Conservation (phyloP, 202 grass and related monocot species). For the Panicum hallii region DNA sequence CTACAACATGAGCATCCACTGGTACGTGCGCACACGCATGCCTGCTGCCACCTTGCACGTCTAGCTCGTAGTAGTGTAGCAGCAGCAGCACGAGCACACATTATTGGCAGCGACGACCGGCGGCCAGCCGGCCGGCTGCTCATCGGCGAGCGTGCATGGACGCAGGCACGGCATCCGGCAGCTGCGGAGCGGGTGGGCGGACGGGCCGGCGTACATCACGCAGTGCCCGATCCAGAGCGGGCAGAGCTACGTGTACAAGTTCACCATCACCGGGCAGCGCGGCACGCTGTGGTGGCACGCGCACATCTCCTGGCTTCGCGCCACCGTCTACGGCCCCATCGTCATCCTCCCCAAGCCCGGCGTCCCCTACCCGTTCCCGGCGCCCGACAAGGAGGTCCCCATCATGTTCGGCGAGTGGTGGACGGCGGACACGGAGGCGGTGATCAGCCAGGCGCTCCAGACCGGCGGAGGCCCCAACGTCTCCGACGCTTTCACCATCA, state of each 20-base stretch:
- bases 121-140: not conserved
- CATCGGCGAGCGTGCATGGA: not conserved
- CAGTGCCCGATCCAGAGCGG: conserved; percentile 84
- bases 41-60: not conserved
- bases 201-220: conserved; percentile 89
- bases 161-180: conserved; percentile 82
- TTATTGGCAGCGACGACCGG: not conserved
- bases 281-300: conserved; percentile 97
- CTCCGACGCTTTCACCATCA: conserved; percentile 83
- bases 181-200: conserved; percentile 77
- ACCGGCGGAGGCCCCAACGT: conserved; percentile 79
- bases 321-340: conserved; percentile 72
- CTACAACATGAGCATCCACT: conserved; percentile 86
- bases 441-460: conserved; percentile 72
- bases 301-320: conserved; percentile 85
- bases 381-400: conserved; percentile 77
- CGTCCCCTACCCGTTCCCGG: conserved; percentile 68
- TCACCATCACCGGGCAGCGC: conserved; percentile 74
- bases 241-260: conserved; percentile 85
- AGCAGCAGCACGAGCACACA: not conserved
- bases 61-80: not conserved
- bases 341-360: conserved; percentile 78
- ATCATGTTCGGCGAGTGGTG: conserved; percentile 86
- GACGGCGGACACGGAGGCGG: conserved; percentile 79
- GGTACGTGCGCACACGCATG: conserved; percentile 22